phyloP scores from a whole-genome alignment of 352 stramenopile species.

The Globisporangium nagaii region DNA sequence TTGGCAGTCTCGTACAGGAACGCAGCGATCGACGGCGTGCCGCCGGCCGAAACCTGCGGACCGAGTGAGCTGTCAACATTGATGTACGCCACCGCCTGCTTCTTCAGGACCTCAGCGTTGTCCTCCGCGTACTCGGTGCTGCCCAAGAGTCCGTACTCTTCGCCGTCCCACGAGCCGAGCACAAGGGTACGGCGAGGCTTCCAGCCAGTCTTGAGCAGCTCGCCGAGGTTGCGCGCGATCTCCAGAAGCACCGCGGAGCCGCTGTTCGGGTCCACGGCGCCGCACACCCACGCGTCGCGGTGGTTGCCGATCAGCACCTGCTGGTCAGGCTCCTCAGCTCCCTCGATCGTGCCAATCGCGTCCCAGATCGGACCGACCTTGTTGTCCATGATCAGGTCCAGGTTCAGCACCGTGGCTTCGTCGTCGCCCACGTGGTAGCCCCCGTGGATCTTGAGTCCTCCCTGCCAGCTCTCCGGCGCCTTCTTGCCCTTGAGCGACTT shows the following conservation, averaged over 20 bases:
- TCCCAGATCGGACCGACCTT: slow-evolving; percentile 79
- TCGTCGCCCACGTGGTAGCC: slow-evolving; percentile 77
- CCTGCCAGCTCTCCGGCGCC: slow-evolving; percentile 53
- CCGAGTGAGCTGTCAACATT: slow-evolving; percentile 81
- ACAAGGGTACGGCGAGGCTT: slow-evolving; percentile 66
- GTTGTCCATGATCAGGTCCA: slow-evolving; percentile 79
- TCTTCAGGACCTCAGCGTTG: slow-evolving; percentile 38
- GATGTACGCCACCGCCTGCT: slow-evolving; percentile 72
- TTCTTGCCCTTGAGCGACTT: slow-evolving; percentile 48
- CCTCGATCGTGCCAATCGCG: slow-evolving; percentile 79
- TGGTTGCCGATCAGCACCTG: slow-evolving; percentile 88
- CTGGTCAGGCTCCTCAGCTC: slow-evolving; percentile 45
- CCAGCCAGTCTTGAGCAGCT: slow-evolving; percentile 65
- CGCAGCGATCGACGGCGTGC: slow-evolving; percentile 62
- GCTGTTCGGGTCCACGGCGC: slow-evolving; percentile 80
- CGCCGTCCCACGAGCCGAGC: slow-evolving; percentile 79
- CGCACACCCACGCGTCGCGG: slow-evolving; percentile 89
- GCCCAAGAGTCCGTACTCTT: slow-evolving; percentile 81
- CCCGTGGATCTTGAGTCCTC: slow-evolving; percentile 44
- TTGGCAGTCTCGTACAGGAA: slow-evolving; percentile 50
- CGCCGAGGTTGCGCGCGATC: slow-evolving; percentile 65
- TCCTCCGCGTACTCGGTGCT: slow-evolving; percentile 82
- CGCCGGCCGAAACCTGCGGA: slow-evolving; percentile 34
- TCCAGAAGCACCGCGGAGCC: slow-evolving; percentile 80
- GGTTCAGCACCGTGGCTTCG: slow-evolving; percentile 43